These are phyloP conservation scores for Fraxinus anomala DNA, from an alignment of 257 asterid genomes.

Conservation along the genomic window DNA sequence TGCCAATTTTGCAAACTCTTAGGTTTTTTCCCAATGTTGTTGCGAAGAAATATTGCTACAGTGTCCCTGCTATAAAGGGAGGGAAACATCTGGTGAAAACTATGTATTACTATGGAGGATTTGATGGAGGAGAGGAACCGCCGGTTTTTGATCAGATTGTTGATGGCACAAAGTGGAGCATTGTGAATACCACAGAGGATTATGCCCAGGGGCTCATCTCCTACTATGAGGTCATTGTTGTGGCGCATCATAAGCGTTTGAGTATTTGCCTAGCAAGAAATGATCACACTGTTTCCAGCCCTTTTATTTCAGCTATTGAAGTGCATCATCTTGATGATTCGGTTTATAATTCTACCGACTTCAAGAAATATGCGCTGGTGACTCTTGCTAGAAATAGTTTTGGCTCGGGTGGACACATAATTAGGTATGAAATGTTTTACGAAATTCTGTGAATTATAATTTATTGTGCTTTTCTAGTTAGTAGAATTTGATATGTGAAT, in stretches of 20 bases:
- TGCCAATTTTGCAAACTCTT: conserved; percentile 51
- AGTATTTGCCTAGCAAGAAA: conserved; percentile 74
- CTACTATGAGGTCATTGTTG: conserved; percentile 64
- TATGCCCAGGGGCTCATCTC: conserved; percentile 59
- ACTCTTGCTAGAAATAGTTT: conserved; percentile 63
- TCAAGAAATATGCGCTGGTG: conserved; percentile 46
- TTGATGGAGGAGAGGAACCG: conserved; percentile 73
- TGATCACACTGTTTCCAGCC: conserved; percentile 53
- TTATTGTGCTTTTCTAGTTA: background rate
- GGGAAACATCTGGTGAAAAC: conserved; percentile 62
- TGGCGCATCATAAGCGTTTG: conserved; percentile 51
- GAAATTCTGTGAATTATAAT: background rate
- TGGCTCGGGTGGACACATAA: conserved; percentile 48
- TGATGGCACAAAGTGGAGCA: conserved; percentile 77
- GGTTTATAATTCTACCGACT: conserved; percentile 68
- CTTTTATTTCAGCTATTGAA: conserved; percentile 79
- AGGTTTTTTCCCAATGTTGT: conserved; percentile 59
- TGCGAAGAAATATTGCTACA: conserved; percentile 64
- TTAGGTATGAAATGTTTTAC: conserved; percentile 45
- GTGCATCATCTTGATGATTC: conserved; percentile 52
- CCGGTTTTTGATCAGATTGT: conserved; percentile 88
- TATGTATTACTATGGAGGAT: conserved; percentile 68
- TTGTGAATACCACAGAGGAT: conserved; percentile 74
- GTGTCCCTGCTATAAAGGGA: conserved; percentile 57
- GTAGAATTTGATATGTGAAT: background rate